phyloP scores from a whole-genome alignment of 2,329 filamentous ascomycete genomes.

The Thielaviopsis euricoi region DNA sequence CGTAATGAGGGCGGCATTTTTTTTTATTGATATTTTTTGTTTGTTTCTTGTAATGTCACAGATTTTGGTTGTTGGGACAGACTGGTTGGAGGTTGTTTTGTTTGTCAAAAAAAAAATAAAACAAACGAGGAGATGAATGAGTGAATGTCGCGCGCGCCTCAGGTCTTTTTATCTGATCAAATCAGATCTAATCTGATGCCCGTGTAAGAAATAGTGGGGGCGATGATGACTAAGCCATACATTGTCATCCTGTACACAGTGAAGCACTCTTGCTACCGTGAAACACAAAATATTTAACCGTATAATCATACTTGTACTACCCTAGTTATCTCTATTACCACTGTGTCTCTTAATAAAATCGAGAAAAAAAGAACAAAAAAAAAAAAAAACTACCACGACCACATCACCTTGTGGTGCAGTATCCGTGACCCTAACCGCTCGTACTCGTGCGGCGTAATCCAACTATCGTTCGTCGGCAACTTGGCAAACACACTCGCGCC shows the following conservation, averaged over 20 bases:
- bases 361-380: neutral
- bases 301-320: too few species aligned
- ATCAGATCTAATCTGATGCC: too few species aligned
- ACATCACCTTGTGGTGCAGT: conserved; percentile 65
- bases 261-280: too few species aligned
- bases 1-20: conserved; percentile 17
- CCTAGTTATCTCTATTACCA: neutral
- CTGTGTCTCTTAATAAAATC: too few species aligned
- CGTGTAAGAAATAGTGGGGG: too few species aligned
- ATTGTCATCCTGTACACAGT: too few species aligned
- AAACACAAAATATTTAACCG: too few species aligned
- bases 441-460: conserved; percentile 79
- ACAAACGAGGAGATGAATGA: too few species aligned
- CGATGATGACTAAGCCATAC: too few species aligned
- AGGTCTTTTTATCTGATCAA: too few species aligned
- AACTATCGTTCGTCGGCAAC: conserved; percentile 82
- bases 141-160: too few species aligned
- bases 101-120: too few species aligned
- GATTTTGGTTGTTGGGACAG: neutral
- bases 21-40: neutral
- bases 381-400: conserved; percentile 33
- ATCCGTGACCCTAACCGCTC: conserved; percentile 69
- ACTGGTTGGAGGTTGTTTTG: neutral
- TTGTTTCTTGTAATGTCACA: neutral
- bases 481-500: conserved; percentile 93